Conservation (phyloP, 2,329 filamentous ascomycete species). For the Fusarium sp. region DNA sequence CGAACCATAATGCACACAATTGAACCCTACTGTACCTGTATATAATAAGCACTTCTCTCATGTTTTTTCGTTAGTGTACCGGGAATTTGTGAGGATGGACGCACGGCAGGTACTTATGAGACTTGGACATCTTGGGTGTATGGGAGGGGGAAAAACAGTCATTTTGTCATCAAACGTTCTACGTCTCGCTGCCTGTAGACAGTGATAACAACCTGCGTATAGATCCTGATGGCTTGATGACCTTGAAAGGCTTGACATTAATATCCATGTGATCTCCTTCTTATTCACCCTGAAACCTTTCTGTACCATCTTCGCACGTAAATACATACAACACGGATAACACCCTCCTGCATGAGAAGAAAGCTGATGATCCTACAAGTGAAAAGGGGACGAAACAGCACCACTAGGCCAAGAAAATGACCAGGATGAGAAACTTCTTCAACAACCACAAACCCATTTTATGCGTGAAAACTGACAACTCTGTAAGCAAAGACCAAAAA, state of each 20-base stretch:
- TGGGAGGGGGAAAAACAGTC: conserved; percentile 19
- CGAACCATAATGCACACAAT: conserved; percentile 45
- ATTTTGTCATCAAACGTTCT: conserved; percentile 21
- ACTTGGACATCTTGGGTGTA: conserved; percentile 28
- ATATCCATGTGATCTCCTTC: conserved; percentile 17
- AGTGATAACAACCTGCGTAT: not conserved
- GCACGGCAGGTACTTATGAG: conserved; percentile 31
- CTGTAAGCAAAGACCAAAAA: conserved; percentile 8
- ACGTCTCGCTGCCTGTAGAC: not conserved
- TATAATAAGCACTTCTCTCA: conserved; percentile 46
- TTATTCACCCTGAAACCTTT: conserved; percentile 17
- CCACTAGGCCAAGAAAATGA: conserved; percentile 20
- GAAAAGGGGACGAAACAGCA: conserved; percentile 26
- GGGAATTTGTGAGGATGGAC: conserved; percentile 29
- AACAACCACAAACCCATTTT: conserved; percentile 29
- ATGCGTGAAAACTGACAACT: conserved; percentile 24
- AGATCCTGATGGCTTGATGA: not conserved
- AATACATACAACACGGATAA: conserved; percentile 25
- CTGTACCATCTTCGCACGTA: conserved; percentile 19
- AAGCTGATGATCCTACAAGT: conserved; percentile 36
- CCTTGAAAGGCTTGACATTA: conserved; percentile 24
- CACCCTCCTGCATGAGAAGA: conserved; percentile 10
- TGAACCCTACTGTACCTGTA: conserved; percentile 44
- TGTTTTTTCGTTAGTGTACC: conserved; percentile 23
- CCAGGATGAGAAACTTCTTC: conserved; percentile 3